Evolutionary conservation across 768 basidiomycete species (phyloP), one percentile per base, ranked within the genome.

Genomic region (Piloderma croceum): DNA sequence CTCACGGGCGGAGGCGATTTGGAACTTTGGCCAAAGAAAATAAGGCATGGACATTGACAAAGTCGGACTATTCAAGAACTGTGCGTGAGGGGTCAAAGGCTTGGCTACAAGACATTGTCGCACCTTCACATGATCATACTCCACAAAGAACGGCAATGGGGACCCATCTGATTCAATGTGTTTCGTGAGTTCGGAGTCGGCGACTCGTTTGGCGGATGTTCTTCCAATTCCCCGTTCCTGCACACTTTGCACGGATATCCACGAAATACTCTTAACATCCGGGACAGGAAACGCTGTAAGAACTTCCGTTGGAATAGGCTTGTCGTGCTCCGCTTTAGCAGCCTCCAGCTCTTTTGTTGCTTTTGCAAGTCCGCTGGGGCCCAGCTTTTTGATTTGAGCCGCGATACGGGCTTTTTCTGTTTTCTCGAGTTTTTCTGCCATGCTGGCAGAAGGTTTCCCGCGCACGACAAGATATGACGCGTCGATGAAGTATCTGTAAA

Each of bases 51-150:
- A 98, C 65, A 13, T 80, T 77, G 42, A 97, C 79, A 59, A 99
- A 98, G 53, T 94, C 90, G 6, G 94, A 98, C 88, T 96, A 47
- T 2, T 34, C 25, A 27, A 47, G 47, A 43, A 21, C 36, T 38
- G 29, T 41, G 13, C 46, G 19, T 22, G 22, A 15, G 18, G 35
- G 10, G 31, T 43, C 29, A 29, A 13, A n/a, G 41, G 7, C 31
- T 36, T 33, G 18, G 24, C n/a, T 13, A 27, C 19, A 32, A 38
- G 38, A 41, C 20, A 41, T 24, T 17, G 19, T 17, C 63, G 31
- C 36, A 87, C 92, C 69, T 90, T 77, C 35, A 94, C 90, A 59
- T 93, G 89, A 52, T 96, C 87, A 54, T 90, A 99, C 54, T 96
- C 84, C 7, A 94, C 78, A 57, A 92, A 93, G 65, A 91, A 93